A percentile compares a stretch with the other conserved stretches of the same genome.
Conservation (phyloP, 805 yeast genomes). For the Maudiozyma barnettii region DNA sequence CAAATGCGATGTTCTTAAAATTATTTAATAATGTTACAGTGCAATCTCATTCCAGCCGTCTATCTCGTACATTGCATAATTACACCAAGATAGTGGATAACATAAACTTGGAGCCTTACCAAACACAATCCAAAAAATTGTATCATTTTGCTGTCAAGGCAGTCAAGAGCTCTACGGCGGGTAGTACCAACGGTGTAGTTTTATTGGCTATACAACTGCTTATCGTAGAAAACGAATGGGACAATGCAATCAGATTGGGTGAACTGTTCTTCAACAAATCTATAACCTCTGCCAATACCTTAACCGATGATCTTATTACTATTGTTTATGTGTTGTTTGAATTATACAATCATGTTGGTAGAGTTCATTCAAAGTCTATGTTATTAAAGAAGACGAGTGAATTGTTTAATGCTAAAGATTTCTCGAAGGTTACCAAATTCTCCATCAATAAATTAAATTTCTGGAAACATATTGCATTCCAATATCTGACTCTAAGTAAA, state of each 20-base stretch:
- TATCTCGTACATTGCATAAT: slow-evolving; percentile 17
- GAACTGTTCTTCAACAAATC: slow-evolving; percentile 16
- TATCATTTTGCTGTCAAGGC: slow-evolving; percentile 16
- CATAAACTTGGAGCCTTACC: slow-evolving; percentile 20
- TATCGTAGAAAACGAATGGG: slow-evolving; percentile 20
- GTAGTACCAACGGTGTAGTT: slow-evolving; percentile 16
- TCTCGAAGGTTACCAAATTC: neutral
- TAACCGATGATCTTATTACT: neutral
- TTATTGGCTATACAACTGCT: slow-evolving; percentile 23
- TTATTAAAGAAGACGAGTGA: slow-evolving; percentile 11
- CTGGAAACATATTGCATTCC: slow-evolving; percentile 25
- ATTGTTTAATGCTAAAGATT: neutral
- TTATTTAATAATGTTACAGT: slow-evolving; percentile 21
- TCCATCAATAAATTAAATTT: slow-evolving; percentile 10
- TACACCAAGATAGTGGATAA: slow-evolving; percentile 19
- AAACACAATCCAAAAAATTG: slow-evolving; percentile 23
- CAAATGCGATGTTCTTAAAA: slow-evolving; percentile 17
- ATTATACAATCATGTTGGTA: slow-evolving; percentile 17
- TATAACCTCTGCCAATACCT: neutral
- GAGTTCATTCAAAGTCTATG: slow-evolving; percentile 14
- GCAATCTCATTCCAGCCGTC: slow-evolving; percentile 9
- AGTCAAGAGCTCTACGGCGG: slow-evolving; percentile 16
- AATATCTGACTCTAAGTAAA: slow-evolving; percentile 16
- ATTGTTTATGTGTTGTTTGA: slow-evolving; percentile 19
- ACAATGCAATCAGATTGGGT: slow-evolving; percentile 23